Base-by-base conservation (phyloP, 106 monocot species). In the Gastrodia elata region DNA sequence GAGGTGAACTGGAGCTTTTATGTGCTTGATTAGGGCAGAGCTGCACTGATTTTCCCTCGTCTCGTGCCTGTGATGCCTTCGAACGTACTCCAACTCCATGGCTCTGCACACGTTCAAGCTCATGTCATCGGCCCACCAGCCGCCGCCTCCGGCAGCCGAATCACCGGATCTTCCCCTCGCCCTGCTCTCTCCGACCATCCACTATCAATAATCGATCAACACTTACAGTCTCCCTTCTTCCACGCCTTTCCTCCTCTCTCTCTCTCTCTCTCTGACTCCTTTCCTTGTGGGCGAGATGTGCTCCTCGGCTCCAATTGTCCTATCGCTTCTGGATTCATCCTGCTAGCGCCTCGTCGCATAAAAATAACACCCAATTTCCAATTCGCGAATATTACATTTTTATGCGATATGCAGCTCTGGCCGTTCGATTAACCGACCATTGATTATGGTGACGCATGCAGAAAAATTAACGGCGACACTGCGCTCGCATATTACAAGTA, bases 1-100 rank as follows among this genome's bases (percentile, higher is more conserved):
- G 39, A 88, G 82, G 25, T 88, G 79, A 73, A 88, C 74, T 6
- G 87, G 87, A 49, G 87, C 87, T 25, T 73, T 78, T 74, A 88
- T 80, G 79, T 80, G 84, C 72, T 82, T 84, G 77, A 79, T 38
- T 65, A 88, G 76, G 28, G 71, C 25, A 10, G 87, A 88, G 70
- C 79, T 75, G 77, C 87, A 88, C 81, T 87, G 87, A 56, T 82
- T 64, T 11, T 84, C 87, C 13, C 70, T 34, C n/a, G 78, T 68
- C 52, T 68, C 68, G 71, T 82, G 87, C 40, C 61, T 39, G 77
- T 88, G 87, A 68, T 88, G 87, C 71, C 74, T 69, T 33, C 77
- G 27, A 33, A 84, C 43, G 74, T 74, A 75, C 74, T 88, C 87
- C 68, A 77, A 42, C 36, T 84, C 78, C 80, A 75, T 49, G 15